These are phyloP conservation scores for Kuraishia borneana DNA, from an alignment of 805 yeast species.

Conservation along the genomic window DNA sequence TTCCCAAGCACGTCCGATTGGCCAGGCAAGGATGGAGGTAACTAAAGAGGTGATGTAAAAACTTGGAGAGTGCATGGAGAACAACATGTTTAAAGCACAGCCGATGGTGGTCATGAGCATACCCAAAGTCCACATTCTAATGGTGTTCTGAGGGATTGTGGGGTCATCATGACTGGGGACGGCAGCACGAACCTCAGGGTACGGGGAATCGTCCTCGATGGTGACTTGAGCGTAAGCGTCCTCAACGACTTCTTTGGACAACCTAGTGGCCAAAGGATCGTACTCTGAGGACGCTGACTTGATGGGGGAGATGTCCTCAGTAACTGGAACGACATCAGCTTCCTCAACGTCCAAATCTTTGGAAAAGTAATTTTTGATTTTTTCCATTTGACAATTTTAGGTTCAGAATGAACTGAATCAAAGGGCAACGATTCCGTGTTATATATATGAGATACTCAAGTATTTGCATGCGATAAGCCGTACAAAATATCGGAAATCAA, in stretches of 20 bases:
- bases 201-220: slow-evolving; percentile 31
- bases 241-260: slow-evolving; percentile 2
- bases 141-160: slow-evolving; percentile 34
- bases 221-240: slow-evolving; percentile 5
- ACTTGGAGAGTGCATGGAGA: slow-evolving; percentile 41
- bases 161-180: slow-evolving; percentile 51
- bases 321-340: background rate
- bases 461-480: too few species aligned
- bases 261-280: slow-evolving; percentile 2
- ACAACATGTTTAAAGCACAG: slow-evolving; percentile 44
- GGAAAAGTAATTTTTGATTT: background rate
- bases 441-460: too few species aligned
- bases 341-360: background rate
- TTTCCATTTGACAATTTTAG: too few species aligned
- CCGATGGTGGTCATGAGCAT: slow-evolving; percentile 41
- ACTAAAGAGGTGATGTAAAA: slow-evolving; percentile 26
- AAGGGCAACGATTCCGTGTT: too few species aligned
- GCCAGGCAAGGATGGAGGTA: slow-evolving; percentile 15
- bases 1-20: slow-evolving; percentile 14
- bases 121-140: slow-evolving; percentile 45
- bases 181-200: slow-evolving; percentile 57
- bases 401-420: too few species aligned
- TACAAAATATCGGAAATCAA: too few species aligned
- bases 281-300: slow-evolving; percentile 1
- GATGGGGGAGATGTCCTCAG: background rate